Evolutionary conservation across 306 rosid genomes (phyloP).

Genomic region (Canavalia gladiata): DNA sequence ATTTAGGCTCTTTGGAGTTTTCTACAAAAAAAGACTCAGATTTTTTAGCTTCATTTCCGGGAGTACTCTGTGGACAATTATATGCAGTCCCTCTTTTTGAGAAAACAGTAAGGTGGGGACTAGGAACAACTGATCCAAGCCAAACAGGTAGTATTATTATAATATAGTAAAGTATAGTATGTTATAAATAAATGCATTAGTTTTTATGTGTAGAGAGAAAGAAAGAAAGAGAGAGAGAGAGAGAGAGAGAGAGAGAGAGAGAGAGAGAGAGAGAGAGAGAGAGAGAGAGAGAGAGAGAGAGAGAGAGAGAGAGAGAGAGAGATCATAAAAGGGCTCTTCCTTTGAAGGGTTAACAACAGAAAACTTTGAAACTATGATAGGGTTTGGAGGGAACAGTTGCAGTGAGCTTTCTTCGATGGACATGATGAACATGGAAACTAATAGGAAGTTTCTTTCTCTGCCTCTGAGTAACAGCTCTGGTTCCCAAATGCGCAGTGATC

Average conservation of each 20-base stretch:
- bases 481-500: conserved; percentile 19
- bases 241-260: conserved; percentile 5
- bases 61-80: conserved; percentile 56
- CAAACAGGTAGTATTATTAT: conserved; percentile 26
- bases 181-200: neutral
- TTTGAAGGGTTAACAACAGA: neutral
- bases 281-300: too few relatives aligned
- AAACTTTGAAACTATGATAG: conserved; percentile 50
- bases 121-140: conserved; percentile 35
- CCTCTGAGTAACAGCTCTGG: conserved; percentile 44
- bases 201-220: neutral
- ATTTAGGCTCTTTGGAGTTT: conserved; percentile 38
- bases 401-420: conserved; percentile 55
- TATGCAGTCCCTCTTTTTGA: conserved; percentile 49
- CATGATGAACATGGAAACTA: conserved; percentile 52
- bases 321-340: neutral
- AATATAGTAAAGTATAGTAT: neutral
- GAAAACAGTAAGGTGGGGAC: conserved; percentile 49
- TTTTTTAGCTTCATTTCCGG: conserved; percentile 55
- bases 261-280: neutral
- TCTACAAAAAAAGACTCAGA: conserved; percentile 39
- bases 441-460: conserved; percentile 56
- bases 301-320: too few relatives aligned
- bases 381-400: conserved; percentile 60
- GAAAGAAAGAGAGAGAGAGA: too few relatives aligned